Conservation (phyloP, 345 rosid genomes). For the Gossypium herbaceum region DNA sequence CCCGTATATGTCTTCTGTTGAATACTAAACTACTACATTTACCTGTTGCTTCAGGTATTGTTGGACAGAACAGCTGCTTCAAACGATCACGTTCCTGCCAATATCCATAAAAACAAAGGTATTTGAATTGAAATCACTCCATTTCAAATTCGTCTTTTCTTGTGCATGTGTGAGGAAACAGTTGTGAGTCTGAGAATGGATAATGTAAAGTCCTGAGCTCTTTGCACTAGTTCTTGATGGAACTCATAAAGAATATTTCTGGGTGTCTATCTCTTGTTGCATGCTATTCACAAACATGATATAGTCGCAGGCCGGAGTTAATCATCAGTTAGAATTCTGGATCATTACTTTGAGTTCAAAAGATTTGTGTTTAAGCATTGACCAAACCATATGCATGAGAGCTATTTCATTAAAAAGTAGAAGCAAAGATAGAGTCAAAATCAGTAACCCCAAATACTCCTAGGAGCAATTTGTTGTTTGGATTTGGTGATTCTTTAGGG, state of each 20-base stretch:
- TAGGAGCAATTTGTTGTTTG: constrained; percentile 1
- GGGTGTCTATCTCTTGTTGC: not conserved
- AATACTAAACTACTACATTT: not conserved
- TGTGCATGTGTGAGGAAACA: not conserved
- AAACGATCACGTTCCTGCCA: constrained; percentile 31
- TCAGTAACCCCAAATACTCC: not conserved
- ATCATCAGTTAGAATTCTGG: not conserved
- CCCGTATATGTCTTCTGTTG: not conserved
- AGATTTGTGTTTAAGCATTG: not conserved
- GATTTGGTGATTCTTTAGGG: not conserved
- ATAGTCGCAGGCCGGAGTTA: not conserved
- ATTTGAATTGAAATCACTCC: constrained; percentile 2
- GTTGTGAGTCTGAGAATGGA: not conserved
- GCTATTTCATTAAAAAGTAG: not conserved
- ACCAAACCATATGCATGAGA: not conserved
- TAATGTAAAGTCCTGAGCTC: not conserved
- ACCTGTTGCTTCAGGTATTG: constrained; percentile 26
- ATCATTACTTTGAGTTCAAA: not conserved
- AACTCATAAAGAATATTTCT: not conserved
- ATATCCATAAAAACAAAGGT: constrained; percentile 47
- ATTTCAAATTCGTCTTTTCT: not conserved
- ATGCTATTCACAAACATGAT: not conserved
- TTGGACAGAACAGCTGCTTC: constrained; percentile 34
- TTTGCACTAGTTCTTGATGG: constrained; percentile 3
- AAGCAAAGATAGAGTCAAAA: not conserved